Evolutionary conservation across 352 stramenopile species (phyloP), one percentile per base, ranked within the genome.

Genomic region (Globisporangium heterothallicum): DNA sequence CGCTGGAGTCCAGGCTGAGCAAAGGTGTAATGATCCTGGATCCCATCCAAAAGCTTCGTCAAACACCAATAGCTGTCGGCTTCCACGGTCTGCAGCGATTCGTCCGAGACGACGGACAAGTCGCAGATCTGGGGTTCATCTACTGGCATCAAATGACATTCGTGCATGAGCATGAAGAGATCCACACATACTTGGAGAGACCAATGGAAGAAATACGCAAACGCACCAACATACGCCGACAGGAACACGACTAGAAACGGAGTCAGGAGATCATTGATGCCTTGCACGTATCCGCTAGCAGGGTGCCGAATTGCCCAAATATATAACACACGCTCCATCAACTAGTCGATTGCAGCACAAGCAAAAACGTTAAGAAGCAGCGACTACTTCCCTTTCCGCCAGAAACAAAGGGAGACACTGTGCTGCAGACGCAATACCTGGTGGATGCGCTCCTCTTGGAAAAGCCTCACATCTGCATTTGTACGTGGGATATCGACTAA

Each of bases 21-120:
- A 40, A 97, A 96, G 10, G 97, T 99, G 68, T 99, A 99, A 73
- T 99, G 97, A 77, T 99, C 97, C 73, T 94, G 96, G 58, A 99
- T 99, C 38, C 95, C 92, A 56, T 98, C 94, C 42, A 99, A 74
- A 2, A 99, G 72, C 66, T 98, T 99, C 21, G 95, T 99, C 30
- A 99, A 72, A 68, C 97, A 99, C 94, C 96, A 99, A 72, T 99
- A 99, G 10, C 82, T 93, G 64, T 99, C 97, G 3, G 97, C 96
- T 71, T 99, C 97, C 0, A 99, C 70, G 32, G 88, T 61, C 49
- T 88, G 64, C 40, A 96, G 60, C 16, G 68, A 72, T 26, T 81
- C 74, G 36, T 89, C 71, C 47, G 75, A 72, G 16, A 96, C 64
- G 16, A 53, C 55, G 21, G 65, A 67, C 21, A 96, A 67, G 35